A percentile compares a stretch with the other conserved stretches of the same genome.
phyloP scores from a whole-genome alignment of 306 rosid genomes.

The Abrus precatorius region DNA sequence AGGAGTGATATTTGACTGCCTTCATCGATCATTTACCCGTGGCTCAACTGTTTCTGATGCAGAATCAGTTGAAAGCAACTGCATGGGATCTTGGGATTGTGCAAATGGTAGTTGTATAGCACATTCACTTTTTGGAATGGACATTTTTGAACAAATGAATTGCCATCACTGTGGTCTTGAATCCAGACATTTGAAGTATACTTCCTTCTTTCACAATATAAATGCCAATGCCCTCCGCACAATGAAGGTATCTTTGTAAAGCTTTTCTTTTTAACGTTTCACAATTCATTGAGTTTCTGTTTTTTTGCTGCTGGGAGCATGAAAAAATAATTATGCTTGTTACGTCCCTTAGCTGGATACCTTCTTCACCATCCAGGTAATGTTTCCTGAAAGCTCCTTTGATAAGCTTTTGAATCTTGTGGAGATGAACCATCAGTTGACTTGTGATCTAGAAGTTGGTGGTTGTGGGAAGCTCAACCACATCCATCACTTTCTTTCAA shows the following conservation, averaged over 20 bases:
- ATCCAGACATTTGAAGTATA: constrained; percentile 90
- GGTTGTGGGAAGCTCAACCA: constrained; percentile 94
- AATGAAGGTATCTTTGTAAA: constrained; percentile 73
- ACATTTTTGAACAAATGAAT: constrained; percentile 91
- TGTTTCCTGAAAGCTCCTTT: constrained; percentile 74
- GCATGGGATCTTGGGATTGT: constrained; percentile 89
- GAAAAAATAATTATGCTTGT: constrained; percentile 39
- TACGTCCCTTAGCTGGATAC: constrained; percentile 43
- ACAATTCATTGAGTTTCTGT: constrained; percentile 16
- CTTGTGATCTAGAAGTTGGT: constrained; percentile 84
- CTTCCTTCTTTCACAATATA: constrained; percentile 94
- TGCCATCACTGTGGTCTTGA: constrained; percentile 83
- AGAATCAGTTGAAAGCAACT: constrained; percentile 72
- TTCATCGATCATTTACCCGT: constrained; percentile 80
- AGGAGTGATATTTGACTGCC: constrained; percentile 88
- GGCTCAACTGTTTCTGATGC: constrained; percentile 68
- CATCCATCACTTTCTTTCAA: constrained; percentile 89
- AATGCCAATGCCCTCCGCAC: constrained; percentile 95
- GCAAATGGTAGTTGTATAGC: constrained; percentile 78
- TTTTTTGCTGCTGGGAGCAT: constrained; percentile 39
- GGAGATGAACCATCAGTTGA: constrained; percentile 90
- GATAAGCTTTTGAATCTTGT: constrained; percentile 84
- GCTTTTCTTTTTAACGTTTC: background rate
- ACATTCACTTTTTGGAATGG: constrained; percentile 90
- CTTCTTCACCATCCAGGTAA: constrained; percentile 61